These are phyloP conservation scores for Penicillium paxilli DNA, from an alignment of 495 filamentous ascomycete species.

Conservation along the genomic window DNA sequence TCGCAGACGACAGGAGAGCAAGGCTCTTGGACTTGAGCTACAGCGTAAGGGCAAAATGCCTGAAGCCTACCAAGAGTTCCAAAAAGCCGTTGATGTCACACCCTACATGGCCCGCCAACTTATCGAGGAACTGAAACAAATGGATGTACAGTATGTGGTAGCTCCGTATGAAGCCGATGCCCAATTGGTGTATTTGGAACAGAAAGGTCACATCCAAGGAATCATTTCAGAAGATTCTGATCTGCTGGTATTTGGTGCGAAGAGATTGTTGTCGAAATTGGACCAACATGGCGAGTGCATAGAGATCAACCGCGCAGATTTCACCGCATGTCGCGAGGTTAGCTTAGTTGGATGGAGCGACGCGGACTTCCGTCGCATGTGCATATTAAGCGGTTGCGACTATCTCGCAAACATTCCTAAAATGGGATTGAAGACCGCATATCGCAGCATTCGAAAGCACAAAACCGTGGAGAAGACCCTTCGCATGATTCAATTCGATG, in stretches of 20 bases:
- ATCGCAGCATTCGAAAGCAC: constrained; percentile 85
- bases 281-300: constrained; percentile 91
- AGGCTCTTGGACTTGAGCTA: constrained; percentile 71
- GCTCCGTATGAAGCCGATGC: constrained; percentile 98
- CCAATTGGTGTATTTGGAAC: constrained; percentile 91
- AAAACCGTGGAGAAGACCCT: constrained; percentile 83
- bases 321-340: constrained; percentile 83
- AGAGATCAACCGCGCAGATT: constrained; percentile 84
- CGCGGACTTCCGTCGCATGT: constrained; percentile 88
- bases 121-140: constrained; percentile 85
- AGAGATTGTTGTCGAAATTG: constrained; percentile 87
- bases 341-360: constrained; percentile 91
- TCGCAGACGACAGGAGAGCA: constrained; percentile 70
- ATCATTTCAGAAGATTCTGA: constrained; percentile 98
- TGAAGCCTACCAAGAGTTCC: constrained; percentile 82
- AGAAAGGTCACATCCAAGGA: constrained; percentile 74
- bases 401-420: constrained; percentile 81
- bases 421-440: constrained; percentile 91
- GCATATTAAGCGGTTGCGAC: constrained; percentile 97
- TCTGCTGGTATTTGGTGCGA: constrained; percentile 90
- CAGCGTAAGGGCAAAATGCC: constrained; percentile 74
- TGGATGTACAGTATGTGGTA: constrained; percentile 82
- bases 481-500: constrained; percentile 81
- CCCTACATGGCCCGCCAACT: constrained; percentile 90
- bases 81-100: constrained; percentile 95